phyloP scores from a whole-genome alignment of 805 yeast genomes.

The Wickerhamiella australiensis region DNA sequence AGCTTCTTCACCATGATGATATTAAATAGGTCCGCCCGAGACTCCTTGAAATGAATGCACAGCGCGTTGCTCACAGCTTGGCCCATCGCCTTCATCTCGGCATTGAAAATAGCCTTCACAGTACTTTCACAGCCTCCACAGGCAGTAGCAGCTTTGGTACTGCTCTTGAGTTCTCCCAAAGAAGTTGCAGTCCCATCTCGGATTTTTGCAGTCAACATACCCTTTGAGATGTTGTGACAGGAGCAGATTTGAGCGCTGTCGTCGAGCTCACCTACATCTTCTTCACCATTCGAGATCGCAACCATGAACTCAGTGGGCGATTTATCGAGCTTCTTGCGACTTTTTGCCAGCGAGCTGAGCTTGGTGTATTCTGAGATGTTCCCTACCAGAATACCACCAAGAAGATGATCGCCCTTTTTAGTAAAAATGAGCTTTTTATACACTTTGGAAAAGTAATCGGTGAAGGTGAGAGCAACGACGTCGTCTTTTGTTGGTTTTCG shows the following conservation, averaged over 20 bases:
- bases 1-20: slow-evolving; percentile 29
- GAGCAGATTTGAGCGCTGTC: slow-evolving; percentile 32
- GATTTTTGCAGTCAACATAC: slow-evolving; percentile 26
- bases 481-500: slow-evolving; percentile 15
- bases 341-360: slow-evolving; percentile 25
- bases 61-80: slow-evolving; percentile 27
- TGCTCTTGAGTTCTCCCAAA: slow-evolving; percentile 28
- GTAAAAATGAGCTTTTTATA: slow-evolving; percentile 30
- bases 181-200: slow-evolving; percentile 25
- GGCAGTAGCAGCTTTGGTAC: slow-evolving; percentile 32
- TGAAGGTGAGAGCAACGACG: slow-evolving; percentile 25
- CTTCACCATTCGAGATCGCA: slow-evolving; percentile 25
- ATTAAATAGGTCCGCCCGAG: slow-evolving; percentile 30
- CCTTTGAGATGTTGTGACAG: slow-evolving; percentile 31
- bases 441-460: slow-evolving; percentile 29
- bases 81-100: slow-evolving; percentile 31
- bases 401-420: slow-evolving; percentile 29
- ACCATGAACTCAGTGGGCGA: slow-evolving; percentile 28
- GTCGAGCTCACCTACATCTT: slow-evolving; percentile 26
- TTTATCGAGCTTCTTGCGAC: slow-evolving; percentile 26
- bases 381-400: slow-evolving; percentile 33
- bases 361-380: slow-evolving; percentile 28
- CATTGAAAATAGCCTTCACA: slow-evolving; percentile 29
- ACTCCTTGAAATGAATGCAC: slow-evolving; percentile 30
- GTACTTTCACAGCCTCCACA: slow-evolving; percentile 34